Percentiles rank a stretch among this genome's conserved stretches.
phyloP scores from a whole-genome alignment of 2,329 filamentous ascomycete genomes.

The Alternaria ethzedia region DNA sequence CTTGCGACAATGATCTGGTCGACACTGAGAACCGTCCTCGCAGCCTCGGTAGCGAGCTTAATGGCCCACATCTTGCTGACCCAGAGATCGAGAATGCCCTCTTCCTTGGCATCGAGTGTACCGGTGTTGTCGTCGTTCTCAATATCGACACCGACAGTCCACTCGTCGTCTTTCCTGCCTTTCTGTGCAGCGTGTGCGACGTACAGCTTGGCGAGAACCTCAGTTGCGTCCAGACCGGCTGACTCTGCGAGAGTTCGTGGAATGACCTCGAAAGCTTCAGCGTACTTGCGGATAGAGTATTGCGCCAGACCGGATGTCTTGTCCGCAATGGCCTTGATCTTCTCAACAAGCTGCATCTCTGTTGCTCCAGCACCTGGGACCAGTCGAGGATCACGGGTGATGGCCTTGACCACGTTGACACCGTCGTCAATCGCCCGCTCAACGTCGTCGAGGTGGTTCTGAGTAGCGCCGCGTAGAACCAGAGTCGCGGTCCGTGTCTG shows the following conservation, averaged over 20 bases:
- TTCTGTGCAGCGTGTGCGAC: slow-evolving; percentile 77
- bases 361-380: slow-evolving; percentile 94
- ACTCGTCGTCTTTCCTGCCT: slow-evolving; percentile 69
- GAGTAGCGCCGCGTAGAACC: slow-evolving; percentile 91
- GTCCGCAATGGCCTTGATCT: slow-evolving; percentile 88
- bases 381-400: slow-evolving; percentile 88
- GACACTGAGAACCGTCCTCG: slow-evolving; percentile 90
- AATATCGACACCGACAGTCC: slow-evolving; percentile 92
- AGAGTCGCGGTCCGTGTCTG: slow-evolving; percentile 91
- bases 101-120: slow-evolving; percentile 81
- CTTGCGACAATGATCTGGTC: slow-evolving; percentile 99
- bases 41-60: slow-evolving; percentile 93
- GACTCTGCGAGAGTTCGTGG: slow-evolving; percentile 93
- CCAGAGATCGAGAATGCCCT: slow-evolving; percentile 91
- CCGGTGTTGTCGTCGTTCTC: slow-evolving; percentile 85
- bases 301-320: slow-evolving; percentile 92
- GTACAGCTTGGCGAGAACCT: slow-evolving; percentile 89
- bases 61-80: slow-evolving; percentile 96
- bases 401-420: slow-evolving; percentile 98
- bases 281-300: slow-evolving; percentile 97
- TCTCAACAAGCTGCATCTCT: slow-evolving; percentile 91
- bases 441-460: slow-evolving; percentile 97
- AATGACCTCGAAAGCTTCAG: slow-evolving; percentile 96
- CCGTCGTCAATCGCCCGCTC: slow-evolving; percentile 97
- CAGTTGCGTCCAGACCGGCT: slow-evolving; percentile 95